Percentiles rank a stretch among this genome's conserved stretches.
Evolutionary conservation across 805 yeast genomes (phyloP).

Genomic region (Hemisphaericaspora nanyangensis): DNA sequence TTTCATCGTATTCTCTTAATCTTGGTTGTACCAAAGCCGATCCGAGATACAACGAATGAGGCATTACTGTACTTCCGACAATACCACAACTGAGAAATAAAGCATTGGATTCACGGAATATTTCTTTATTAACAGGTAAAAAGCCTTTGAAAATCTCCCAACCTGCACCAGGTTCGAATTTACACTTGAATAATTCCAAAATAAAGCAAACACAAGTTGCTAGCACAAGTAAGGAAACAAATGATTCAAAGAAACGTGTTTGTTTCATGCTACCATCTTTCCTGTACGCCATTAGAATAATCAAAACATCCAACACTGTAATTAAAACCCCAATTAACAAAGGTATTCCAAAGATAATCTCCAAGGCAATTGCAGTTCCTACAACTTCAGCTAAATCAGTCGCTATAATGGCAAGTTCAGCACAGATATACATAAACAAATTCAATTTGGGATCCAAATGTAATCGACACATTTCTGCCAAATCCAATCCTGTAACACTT

Average conservation of each 20-base stretch:
- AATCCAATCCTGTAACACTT: conserved; percentile 82
- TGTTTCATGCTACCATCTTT: conserved; percentile 71
- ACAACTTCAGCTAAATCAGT: conserved; percentile 94
- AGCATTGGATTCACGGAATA: conserved; percentile 34
- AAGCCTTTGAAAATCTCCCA: conserved; percentile 60
- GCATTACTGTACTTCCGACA: conserved; percentile 48
- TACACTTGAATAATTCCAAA: conserved; percentile 55
- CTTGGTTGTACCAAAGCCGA: conserved; percentile 43
- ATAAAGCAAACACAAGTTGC: conserved; percentile 76
- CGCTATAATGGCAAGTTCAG: conserved; percentile 86
- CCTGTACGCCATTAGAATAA: conserved; percentile 73
- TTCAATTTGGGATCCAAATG: conserved; percentile 69
- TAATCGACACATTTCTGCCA: conserved; percentile 78
- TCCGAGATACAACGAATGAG: conserved; percentile 43
- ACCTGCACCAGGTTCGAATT: conserved; percentile 50
- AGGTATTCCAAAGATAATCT: conserved; percentile 73
- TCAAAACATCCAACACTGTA: conserved; percentile 78
- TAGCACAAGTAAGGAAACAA: conserved; percentile 67
- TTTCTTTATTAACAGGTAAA: conserved; percentile 46
- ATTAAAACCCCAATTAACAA: conserved; percentile 69
- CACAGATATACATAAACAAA: conserved; percentile 57
- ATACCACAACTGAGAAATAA: conserved; percentile 43
- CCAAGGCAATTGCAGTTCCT: conserved; percentile 84
- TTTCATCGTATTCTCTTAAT: conserved; percentile 36
- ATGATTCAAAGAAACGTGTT: conserved; percentile 71